Conservation (phyloP, 176 grass and related monocot genomes). For the Aegilops longissima region DNA sequence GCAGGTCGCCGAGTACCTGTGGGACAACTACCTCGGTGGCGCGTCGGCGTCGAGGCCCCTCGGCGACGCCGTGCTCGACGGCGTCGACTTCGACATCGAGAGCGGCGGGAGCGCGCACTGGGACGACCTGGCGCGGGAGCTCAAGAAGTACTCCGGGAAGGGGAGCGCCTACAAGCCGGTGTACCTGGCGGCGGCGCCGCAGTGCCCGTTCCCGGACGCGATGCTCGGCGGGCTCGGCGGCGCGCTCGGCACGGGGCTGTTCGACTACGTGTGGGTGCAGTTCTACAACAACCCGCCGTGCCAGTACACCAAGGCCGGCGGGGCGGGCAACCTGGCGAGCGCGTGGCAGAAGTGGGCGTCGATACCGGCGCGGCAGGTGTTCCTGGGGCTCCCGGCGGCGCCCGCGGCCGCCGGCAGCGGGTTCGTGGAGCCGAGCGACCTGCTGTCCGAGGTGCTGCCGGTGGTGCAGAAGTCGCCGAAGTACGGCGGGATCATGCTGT, state of each 20-base stretch:
- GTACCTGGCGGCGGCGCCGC: conserved; percentile 57
- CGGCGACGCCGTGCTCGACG: conserved; percentile 63
- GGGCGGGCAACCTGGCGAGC: conserved; percentile 4
- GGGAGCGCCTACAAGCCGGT: neutral
- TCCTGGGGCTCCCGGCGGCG: conserved; percentile 69
- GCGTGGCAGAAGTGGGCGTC: conserved; percentile 58
- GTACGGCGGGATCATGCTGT: conserved; percentile 81
- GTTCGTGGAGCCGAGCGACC: conserved; percentile 43
- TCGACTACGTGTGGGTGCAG: conserved; percentile 94
- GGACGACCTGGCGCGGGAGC: conserved; percentile 54
- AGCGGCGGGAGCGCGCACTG: conserved; percentile 57
- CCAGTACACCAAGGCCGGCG: conserved; percentile 41
- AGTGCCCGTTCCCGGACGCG: conserved; percentile 78
- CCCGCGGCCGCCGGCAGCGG: conserved; percentile 58
- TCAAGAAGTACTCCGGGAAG: conserved; percentile 37
- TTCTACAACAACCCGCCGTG: conserved; percentile 81
- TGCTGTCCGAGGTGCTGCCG: conserved; percentile 46
- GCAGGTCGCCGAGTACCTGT: conserved; percentile 55
- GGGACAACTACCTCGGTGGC: conserved; percentile 75
- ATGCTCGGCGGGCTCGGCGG: conserved; percentile 48
- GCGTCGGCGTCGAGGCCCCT: conserved; percentile 38
- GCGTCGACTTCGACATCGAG: conserved; percentile 88
- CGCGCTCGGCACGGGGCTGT: conserved; percentile 49
- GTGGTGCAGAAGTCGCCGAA: conserved; percentile 50
- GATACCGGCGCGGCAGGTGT: conserved; percentile 42